Evolutionary conservation across 495 filamentous ascomycete genomes (phyloP).

Genomic region (Aspergillus conjunctus): DNA sequence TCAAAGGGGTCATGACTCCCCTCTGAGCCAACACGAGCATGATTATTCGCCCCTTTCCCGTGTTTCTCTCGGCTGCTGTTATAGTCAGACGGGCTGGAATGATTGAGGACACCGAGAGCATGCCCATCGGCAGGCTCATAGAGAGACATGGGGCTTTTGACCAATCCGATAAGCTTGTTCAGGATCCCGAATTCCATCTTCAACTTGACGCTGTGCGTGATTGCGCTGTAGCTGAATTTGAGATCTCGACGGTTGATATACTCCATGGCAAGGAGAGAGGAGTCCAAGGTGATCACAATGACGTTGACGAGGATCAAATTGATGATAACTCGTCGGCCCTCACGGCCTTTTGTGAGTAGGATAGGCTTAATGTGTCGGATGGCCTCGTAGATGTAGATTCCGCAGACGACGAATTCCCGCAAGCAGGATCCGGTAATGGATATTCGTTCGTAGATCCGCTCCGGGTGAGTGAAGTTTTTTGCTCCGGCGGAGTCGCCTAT

Average conservation of each 20-base stretch:
- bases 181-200: constrained; percentile 55
- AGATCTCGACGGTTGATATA: constrained; percentile 40
- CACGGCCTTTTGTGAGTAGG: constrained; percentile 28
- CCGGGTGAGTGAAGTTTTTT: constrained; percentile 28
- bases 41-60: not conserved
- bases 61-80: not conserved
- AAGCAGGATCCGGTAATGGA: constrained; percentile 45
- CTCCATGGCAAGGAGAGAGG: constrained; percentile 35
- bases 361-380: constrained; percentile 37
- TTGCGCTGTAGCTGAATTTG: constrained; percentile 44
- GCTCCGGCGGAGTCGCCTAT: constrained; percentile 31
- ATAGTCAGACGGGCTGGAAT: not conserved
- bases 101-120: not conserved
- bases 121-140: not conserved
- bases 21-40: not conserved
- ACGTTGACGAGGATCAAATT: constrained; percentile 50
- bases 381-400: constrained; percentile 51
- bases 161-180: constrained; percentile 42
- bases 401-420: constrained; percentile 52
- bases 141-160: not conserved
- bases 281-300: constrained; percentile 43
- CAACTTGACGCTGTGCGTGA: constrained; percentile 55
- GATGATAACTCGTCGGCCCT: constrained; percentile 36
- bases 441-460: constrained; percentile 44
- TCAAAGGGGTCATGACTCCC: not conserved